phyloP scores from a whole-genome alignment of 495 filamentous ascomycete species.

The Penicillium bovifimosum region DNA sequence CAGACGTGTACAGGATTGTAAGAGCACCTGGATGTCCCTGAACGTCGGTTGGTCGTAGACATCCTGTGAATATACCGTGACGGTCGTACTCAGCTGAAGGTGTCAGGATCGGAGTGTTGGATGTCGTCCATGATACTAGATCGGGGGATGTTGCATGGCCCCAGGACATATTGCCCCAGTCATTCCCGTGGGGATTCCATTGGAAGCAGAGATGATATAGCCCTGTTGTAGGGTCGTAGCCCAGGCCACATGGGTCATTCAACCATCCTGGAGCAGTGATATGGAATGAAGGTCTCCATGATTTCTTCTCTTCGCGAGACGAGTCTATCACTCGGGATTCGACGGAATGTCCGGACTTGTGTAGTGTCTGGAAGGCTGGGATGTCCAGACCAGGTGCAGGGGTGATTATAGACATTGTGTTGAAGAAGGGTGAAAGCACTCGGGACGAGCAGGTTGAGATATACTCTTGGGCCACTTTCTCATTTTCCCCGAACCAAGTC shows the following conservation, averaged over 20 bases:
- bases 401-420: no score
- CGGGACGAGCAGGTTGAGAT: background rate
- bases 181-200: constrained; percentile 42
- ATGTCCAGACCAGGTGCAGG: background rate
- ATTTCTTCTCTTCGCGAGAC: background rate
- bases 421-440: background rate
- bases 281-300: constrained; percentile 47
- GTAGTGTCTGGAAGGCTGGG: background rate
- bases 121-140: constrained; percentile 40
- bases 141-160: constrained; percentile 38
- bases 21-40: constrained; percentile 39
- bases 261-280: constrained; percentile 51
- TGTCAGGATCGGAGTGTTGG: constrained; percentile 26
- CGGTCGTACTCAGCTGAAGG: constrained; percentile 42
- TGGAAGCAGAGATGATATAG: constrained; percentile 42
- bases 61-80: constrained; percentile 50
- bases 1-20: constrained; percentile 47
- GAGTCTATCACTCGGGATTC: background rate
- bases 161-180: constrained; percentile 46
- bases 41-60: constrained; percentile 39
- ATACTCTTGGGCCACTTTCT: background rate
- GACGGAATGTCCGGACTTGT: background rate
- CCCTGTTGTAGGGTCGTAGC: constrained; percentile 45
- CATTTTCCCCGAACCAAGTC: no score
- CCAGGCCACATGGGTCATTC: constrained; percentile 53